phyloP scores from a whole-genome alignment of 352 stramenopile species.

The Phytophthora macrochlamydospora region DNA sequence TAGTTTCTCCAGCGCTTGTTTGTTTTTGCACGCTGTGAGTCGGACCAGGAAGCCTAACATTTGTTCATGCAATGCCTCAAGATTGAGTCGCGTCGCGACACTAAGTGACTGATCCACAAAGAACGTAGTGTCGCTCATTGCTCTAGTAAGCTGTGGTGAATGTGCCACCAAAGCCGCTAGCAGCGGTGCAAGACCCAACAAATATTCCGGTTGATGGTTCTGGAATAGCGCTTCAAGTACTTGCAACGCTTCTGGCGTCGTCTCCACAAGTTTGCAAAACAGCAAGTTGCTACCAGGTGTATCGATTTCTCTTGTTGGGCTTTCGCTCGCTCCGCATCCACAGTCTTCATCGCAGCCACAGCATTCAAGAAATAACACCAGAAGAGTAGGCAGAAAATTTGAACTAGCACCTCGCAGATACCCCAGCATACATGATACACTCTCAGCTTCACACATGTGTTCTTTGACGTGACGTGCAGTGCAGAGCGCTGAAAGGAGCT shows the following conservation, averaged over 20 bases:
- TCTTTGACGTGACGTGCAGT: conserved; percentile 23
- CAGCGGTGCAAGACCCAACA: conserved; percentile 50
- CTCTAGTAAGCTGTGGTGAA: conserved; percentile 29
- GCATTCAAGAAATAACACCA: conserved; percentile 51
- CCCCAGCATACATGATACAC: conserved; percentile 33
- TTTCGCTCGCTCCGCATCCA: neutral
- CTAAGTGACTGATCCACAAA: conserved; percentile 45
- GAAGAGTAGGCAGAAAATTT: conserved; percentile 32
- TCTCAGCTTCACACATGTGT: conserved; percentile 27
- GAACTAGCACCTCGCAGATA: conserved; percentile 40
- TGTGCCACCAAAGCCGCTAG: conserved; percentile 47
- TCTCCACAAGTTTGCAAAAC: conserved; percentile 50
- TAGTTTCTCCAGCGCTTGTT: conserved; percentile 39
- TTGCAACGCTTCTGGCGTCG: conserved; percentile 23
- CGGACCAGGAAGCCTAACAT: conserved; percentile 50
- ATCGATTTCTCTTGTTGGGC: neutral
- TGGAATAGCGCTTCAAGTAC: conserved; percentile 48
- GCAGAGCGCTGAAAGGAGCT: conserved; percentile 40
- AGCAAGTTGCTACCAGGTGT: conserved; percentile 12
- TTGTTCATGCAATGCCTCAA: conserved; percentile 47
- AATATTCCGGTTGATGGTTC: conserved; percentile 36
- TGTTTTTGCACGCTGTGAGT: conserved; percentile 60
- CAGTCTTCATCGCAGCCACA: conserved; percentile 27
- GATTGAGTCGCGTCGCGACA: conserved; percentile 41
- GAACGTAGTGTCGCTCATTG: conserved; percentile 37